Evolutionary conservation across 164 flowering plant species (phyloP).

Genomic region (Vitis amurensis): DNA sequence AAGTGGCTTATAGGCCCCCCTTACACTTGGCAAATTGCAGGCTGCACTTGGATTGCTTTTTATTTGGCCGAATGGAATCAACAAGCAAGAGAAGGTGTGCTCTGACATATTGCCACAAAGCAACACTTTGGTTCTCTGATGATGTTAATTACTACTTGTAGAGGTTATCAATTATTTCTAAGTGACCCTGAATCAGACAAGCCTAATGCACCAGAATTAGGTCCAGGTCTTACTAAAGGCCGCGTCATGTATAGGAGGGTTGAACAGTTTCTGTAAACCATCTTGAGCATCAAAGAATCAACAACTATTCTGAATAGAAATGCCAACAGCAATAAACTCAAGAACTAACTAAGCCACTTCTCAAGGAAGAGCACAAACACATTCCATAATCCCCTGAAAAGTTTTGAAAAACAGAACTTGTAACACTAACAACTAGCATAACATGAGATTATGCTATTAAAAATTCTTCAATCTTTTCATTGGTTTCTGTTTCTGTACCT

Average conservation of each 20-base stretch:
- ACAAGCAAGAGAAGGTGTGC: conserved; percentile 92
- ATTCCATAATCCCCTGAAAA: conserved; percentile 92
- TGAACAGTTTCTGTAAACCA: conserved; percentile 72
- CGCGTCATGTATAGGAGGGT: conserved; percentile 63
- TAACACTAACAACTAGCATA: neutral
- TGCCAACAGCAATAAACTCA: conserved; percentile 81
- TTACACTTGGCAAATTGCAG: conserved; percentile 60
- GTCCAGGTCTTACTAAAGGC: conserved; percentile 87
- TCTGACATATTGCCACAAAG: conserved; percentile 89
- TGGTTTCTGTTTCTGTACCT: conserved; percentile 39
- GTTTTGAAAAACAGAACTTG: neutral
- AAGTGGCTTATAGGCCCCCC: conserved; percentile 93
- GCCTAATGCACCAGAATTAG: conserved; percentile 58
- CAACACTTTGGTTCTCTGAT: conserved; percentile 92
- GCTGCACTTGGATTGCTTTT: conserved; percentile 62
- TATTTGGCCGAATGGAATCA: conserved; percentile 91
- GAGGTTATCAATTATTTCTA: conserved; percentile 76
- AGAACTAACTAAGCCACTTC: conserved; percentile 87
- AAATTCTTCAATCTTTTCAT: conserved; percentile 66
- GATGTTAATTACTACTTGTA: conserved; percentile 71
- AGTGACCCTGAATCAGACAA: conserved; percentile 23
- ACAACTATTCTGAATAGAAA: conserved; percentile 86
- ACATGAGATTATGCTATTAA: conserved; percentile 29
- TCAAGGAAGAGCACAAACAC: conserved; percentile 91
- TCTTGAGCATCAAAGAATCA: conserved; percentile 93